Base-by-base conservation (phyloP, 2,329 filamentous ascomycete genomes). In the Fusarium stilboides region DNA sequence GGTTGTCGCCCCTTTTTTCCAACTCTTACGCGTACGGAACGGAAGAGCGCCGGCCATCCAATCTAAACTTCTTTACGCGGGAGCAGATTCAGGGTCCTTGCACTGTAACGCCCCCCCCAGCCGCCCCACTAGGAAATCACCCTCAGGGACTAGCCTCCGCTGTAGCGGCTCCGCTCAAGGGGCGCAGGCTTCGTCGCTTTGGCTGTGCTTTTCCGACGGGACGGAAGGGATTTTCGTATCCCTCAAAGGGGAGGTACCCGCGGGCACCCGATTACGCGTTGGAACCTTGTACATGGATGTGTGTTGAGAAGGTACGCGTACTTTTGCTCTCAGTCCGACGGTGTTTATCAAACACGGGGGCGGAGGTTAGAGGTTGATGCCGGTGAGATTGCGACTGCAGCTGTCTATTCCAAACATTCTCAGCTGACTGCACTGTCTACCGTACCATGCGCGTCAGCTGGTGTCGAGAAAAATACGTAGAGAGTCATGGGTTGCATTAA, bases 141-240 rank as follows among this genome's bases (percentile, higher is more conserved):
- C 28, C 28, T 5, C 9, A 13, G 10, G 28, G 28, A 31, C 28
- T 31, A 31, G 28, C 28, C 10, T 31, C 28, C 28, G 28, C 4
- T 2, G 20, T 24, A 42, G 20, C n/a, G 40, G 40, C 40, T 42
- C 40, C 40, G 40, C 40, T 42, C 40, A 22, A 24, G 52, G 26
- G 57, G 57, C 60, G 47, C 28, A 55, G 42, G 24, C n/a, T 31
- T 22, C 28, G 28, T 19, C 52, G 45, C 37, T 13, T 5, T 31
- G 28, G 9, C 36, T 56, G 50, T 63, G 14, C 44, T 45, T 52
- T 60, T 60, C 58, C 55, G 58, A 60, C 28, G 31, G 28, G 36
- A 24, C 34, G 47, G 31, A 40, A 63, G 61, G 44, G 51, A 64
- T 64, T 64, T 64, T 64, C 59, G 59, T 62, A 62, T 64, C 59